Evolutionary conservation across 2,329 filamentous ascomycete species (phyloP), one percentile per base, ranked within the genome.

Genomic region (Macroventuria anomochaeta): DNA sequence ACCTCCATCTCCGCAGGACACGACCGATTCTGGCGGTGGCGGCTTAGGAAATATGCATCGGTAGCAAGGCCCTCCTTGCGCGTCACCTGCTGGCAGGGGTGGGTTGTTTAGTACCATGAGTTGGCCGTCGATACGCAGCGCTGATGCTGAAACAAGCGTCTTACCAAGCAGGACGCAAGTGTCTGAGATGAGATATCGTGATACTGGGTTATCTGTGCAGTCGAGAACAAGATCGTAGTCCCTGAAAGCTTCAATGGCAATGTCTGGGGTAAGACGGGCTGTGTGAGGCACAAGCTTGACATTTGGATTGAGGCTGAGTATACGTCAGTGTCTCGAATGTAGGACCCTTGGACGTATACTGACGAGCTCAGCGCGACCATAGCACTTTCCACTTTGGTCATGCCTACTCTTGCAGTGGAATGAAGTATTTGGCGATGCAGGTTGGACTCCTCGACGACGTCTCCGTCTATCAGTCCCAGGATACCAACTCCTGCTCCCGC

Each of bases 341-440:
- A 18, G 11, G 21, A 12, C 15, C 13, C 18, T 15, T n/a, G 18
- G 4, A n/a, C 26, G 8, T 13, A 40, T 21, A 77, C 78, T 63
- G 70, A 81, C 79, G 75, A 72, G 36, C 62, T 70, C 29, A 81
- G 57, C 46, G 76, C 74, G 34, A 75, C 68, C 51, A 75, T 72
- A 10, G 74, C 88, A 70, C 91, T 96, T 49, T 91, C 85, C 2
- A 95, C 91, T 75, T 97, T 97, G 52, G 79, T 81, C 79, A 84
- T 84, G 10, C 90, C 90, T 4, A 96, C 85, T 44, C 85, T 84
- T 3, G 79, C 77, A 0, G 86, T 89, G 2, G 83, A 82, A 72
- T 99, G 93, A 26, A 92, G 83, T 43, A 97, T 86, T 76, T 99
- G 95, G 0, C 95, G 87, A 77, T 97, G 95, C 12, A 99, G 81